phyloP scores from a whole-genome alignment of 2,329 filamentous ascomycete species.

The Sporothrix globosa region DNA sequence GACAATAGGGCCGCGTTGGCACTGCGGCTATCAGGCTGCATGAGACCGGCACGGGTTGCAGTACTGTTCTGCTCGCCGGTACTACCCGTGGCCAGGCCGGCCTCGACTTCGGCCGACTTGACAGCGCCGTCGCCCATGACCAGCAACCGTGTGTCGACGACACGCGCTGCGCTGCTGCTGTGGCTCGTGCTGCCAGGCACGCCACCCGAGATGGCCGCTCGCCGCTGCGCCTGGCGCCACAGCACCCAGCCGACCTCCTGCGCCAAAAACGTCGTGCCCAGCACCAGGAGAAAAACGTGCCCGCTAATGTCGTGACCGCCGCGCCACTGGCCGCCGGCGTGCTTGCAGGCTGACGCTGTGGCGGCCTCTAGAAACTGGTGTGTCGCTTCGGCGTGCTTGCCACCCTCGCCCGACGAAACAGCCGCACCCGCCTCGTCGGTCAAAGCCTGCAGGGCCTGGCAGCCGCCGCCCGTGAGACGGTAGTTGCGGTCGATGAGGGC shows the following conservation, averaged over 20 bases:
- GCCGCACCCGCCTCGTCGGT: constrained; percentile 48
- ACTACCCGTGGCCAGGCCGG: constrained; percentile 33
- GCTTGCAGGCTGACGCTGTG: constrained; percentile 79
- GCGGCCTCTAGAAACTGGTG: constrained; percentile 47
- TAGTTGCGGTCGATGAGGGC: constrained; percentile 89
- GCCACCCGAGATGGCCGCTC: constrained; percentile 25
- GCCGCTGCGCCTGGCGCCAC: constrained; percentile 44
- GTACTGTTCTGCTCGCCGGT: neutral
- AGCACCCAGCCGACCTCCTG: constrained; percentile 74
- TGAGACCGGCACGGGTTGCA: constrained; percentile 37
- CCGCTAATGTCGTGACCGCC: constrained; percentile 97
- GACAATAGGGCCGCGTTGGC: constrained; percentile 22
- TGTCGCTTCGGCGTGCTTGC: neutral
- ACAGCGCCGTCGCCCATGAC: constrained; percentile 68
- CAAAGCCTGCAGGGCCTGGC: constrained; percentile 61
- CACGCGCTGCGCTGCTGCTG: constrained; percentile 38
- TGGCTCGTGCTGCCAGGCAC: constrained; percentile 36
- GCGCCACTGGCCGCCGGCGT: constrained; percentile 78
- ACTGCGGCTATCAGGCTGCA: neutral
- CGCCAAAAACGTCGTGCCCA: constrained; percentile 78
- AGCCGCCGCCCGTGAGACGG: constrained; percentile 82
- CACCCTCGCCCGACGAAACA: neutral
- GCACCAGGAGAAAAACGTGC: constrained; percentile 88
- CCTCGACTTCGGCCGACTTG: constrained; percentile 60
- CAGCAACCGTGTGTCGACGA: constrained; percentile 65